A percentile compares a stretch with the other conserved stretches of the same genome.
phyloP scores from a whole-genome alignment of 2,329 filamentous ascomycete genomes.

The Cladosporium sp. region DNA sequence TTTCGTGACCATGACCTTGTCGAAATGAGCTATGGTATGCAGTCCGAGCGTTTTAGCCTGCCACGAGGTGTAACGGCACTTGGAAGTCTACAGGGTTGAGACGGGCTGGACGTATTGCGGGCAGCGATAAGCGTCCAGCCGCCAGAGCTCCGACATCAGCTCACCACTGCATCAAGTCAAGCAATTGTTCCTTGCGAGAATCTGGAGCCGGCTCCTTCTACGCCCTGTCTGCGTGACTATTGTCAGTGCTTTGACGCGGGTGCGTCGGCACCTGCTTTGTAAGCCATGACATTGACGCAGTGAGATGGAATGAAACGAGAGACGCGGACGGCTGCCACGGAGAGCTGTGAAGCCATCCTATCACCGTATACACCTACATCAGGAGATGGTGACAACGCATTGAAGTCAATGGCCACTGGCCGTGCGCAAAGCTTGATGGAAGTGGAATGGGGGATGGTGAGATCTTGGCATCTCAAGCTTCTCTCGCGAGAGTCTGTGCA shows the following conservation, averaged over 20 bases:
- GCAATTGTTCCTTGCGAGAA: background rate
- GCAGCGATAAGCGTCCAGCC: background rate
- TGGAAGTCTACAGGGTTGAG: background rate
- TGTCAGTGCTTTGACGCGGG: background rate
- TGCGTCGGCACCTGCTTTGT: background rate
- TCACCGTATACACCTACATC: background rate
- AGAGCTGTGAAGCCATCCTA: background rate
- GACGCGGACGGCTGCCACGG: background rate
- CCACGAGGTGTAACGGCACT: background rate
- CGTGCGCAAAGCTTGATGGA: conserved; percentile 3
- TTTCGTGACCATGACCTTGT: background rate
- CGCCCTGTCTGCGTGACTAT: background rate
- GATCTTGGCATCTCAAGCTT: too few species aligned
- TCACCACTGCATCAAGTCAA: background rate
- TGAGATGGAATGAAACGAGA: background rate
- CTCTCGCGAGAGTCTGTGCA: too few species aligned
- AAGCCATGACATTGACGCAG: background rate
- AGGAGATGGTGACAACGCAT: background rate
- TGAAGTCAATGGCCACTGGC: background rate
- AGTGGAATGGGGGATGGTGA: background rate
- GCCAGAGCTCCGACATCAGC: background rate
- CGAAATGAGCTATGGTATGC: conserved; percentile 3
- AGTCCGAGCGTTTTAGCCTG: background rate
- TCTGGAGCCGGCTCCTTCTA: background rate
- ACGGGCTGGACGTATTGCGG: background rate